phyloP scores from a whole-genome alignment of 257 asterid genomes.

The Sherardia arvensis region DNA sequence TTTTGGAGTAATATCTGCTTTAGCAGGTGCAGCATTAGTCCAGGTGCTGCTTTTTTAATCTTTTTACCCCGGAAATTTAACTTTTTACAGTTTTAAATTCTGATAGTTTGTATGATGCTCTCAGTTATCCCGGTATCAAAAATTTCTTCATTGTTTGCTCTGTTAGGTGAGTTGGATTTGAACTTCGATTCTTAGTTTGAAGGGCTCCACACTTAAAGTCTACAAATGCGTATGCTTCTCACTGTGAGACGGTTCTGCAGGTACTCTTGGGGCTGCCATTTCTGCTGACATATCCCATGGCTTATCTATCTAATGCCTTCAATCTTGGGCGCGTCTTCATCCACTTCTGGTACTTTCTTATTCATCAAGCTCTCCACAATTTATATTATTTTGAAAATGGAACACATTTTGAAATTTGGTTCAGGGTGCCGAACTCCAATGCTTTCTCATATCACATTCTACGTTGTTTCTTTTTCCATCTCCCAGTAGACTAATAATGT shows the following conservation, averaged over 20 bases:
- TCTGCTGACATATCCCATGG: constrained; percentile 56
- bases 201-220: constrained; percentile 21
- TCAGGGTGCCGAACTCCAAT: neutral
- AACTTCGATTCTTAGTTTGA: constrained; percentile 6
- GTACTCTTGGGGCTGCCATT: constrained; percentile 76
- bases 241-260: constrained; percentile 50
- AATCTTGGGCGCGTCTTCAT: constrained; percentile 91
- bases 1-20: constrained; percentile 78
- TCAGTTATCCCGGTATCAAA: neutral
- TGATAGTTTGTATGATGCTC: neutral
- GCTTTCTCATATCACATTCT: no score
- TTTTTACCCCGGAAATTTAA: neutral
- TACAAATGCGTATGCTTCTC: constrained; percentile 19
- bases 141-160: constrained; percentile 9
- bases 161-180: constrained; percentile 22
- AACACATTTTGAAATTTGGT: neutral
- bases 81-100: neutral
- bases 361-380: constrained; percentile 9
- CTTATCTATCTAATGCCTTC: constrained; percentile 75
- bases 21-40: constrained; percentile 85
- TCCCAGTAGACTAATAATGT: neutral
- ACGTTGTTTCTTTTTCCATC: neutral
- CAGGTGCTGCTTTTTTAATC: constrained; percentile 49
- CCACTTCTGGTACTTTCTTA: constrained; percentile 72
- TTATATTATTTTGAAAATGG: no score